phyloP scores from a whole-genome alignment of 352 stramenopile species.

The Globisporangium spinosum region DNA sequence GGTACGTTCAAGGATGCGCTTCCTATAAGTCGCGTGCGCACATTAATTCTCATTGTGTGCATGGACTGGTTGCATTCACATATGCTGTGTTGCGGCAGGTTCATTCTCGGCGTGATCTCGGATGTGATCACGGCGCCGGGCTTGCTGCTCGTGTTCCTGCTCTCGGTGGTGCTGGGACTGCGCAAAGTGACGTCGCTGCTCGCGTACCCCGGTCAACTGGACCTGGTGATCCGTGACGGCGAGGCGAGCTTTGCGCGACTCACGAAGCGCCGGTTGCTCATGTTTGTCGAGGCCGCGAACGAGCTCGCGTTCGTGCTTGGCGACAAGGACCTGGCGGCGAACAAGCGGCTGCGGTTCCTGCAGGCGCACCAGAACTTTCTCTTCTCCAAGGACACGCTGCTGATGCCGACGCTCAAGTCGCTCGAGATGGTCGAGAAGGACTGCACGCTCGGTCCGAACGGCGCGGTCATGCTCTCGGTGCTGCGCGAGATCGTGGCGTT shows the following conservation, averaged over 20 bases:
- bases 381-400: conserved; percentile 63
- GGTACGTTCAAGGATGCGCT: conserved; percentile 21
- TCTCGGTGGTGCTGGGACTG: conserved; percentile 29
- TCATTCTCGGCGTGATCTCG: conserved; percentile 47
- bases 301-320: conserved; percentile 44
- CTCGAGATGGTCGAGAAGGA: conserved; percentile 54
- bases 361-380: conserved; percentile 66
- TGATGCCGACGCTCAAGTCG: conserved; percentile 50
- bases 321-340: conserved; percentile 22
- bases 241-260: conserved; percentile 75
- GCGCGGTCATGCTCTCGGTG: conserved; percentile 35
- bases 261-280: conserved; percentile 61
- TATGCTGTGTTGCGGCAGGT: conserved; percentile 19
- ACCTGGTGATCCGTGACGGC: conserved; percentile 73
- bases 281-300: conserved; percentile 56
- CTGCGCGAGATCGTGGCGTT: conserved; percentile 41
- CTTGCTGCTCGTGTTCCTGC: conserved; percentile 42
- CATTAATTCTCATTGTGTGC: background rate
- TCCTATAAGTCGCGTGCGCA: background rate
- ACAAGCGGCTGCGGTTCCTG: conserved; percentile 43
- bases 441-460: conserved; percentile 38
- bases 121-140: conserved; percentile 50
- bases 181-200: conserved; percentile 56
- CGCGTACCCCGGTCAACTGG: conserved; percentile 70
- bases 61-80: background rate